Conservation (phyloP, 139 green algal genomes). For the Gonium pectorale region DNA sequence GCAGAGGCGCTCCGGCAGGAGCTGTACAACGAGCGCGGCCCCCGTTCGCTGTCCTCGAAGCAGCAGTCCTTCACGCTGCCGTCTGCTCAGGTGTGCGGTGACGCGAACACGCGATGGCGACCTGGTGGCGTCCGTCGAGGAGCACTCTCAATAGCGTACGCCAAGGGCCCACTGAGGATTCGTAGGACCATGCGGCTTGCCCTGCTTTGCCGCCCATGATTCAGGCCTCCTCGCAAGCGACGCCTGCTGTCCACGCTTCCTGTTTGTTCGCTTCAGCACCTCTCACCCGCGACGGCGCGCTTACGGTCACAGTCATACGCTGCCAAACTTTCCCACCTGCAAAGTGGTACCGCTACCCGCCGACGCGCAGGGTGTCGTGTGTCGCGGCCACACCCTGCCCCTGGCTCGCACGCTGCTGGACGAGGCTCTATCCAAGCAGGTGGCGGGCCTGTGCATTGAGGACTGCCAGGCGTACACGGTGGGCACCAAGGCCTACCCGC, state of each 20-base stretch:
- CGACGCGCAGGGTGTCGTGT: not conserved
- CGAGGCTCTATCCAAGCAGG: conserved; percentile 19
- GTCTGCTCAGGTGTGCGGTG: not conserved
- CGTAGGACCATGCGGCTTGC: not conserved
- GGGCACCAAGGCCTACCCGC: conserved; percentile 21
- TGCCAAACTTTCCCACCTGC: no score
- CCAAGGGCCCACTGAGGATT: not conserved
- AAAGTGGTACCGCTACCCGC: not conserved
- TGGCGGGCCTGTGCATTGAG: not conserved
- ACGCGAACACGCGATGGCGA: no score
- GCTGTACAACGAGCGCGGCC: not conserved
- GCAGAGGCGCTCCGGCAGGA: not conserved
- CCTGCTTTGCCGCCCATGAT: not conserved
- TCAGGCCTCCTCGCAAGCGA: no score
- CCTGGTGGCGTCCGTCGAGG: no score
- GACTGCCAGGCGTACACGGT: not conserved
- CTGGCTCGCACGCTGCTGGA: conserved; percentile 14
- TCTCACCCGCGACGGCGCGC: not conserved
- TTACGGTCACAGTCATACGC: not conserved
- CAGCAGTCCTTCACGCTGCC: not conserved
- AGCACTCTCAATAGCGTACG: no score
- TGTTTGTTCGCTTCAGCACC: not conserved
- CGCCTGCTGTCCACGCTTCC: not conserved
- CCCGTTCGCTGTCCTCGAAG: not conserved
- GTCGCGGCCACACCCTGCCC: conserved; percentile 26